A percentile compares a stretch with the other conserved stretches of the same genome.
These are phyloP conservation scores for Didymella pinodella DNA, from an alignment of 2,329 filamentous ascomycete species.

Conservation along the genomic window DNA sequence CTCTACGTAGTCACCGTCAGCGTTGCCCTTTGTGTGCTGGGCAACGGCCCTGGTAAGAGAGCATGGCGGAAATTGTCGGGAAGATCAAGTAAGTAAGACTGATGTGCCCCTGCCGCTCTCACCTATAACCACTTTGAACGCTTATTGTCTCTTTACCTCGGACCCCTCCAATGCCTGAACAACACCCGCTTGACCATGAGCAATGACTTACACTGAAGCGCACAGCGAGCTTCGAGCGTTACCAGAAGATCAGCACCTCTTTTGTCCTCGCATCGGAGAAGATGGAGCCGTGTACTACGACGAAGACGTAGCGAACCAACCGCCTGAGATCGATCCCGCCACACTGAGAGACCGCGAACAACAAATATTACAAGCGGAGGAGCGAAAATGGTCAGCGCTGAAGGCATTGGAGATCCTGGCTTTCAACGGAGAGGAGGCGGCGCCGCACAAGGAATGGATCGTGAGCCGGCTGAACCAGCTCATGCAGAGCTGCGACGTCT, in stretches of 20 bases:
- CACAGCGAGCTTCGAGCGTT: conserved; percentile 50
- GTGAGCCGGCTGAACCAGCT: conserved; percentile 51
- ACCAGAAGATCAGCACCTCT: conserved; percentile 55
- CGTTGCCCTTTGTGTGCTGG: conserved; percentile 6
- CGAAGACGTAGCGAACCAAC: conserved; percentile 52
- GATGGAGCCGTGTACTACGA: conserved; percentile 53
- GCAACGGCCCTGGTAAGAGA: conserved; percentile 21
- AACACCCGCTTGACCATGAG: background rate
- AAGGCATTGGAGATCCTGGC: conserved; percentile 57
- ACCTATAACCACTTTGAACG: background rate
- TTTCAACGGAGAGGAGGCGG: conserved; percentile 58
- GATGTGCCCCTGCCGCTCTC: background rate
- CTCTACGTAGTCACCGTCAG: conserved; percentile 17
- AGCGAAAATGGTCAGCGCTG: conserved; percentile 53
- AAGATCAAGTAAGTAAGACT: conserved; percentile 43
- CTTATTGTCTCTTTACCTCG: background rate
- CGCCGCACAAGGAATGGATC: conserved; percentile 53
- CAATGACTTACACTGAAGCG: conserved; percentile 35
- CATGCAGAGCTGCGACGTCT: conserved; percentile 59
- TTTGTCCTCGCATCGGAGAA: conserved; percentile 55
- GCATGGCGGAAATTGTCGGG: conserved; percentile 47
- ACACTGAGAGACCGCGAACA: conserved; percentile 40
- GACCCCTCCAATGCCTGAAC: background rate
- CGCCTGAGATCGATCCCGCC: conserved; percentile 39
- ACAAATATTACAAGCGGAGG: conserved; percentile 50